Percentiles rank a stretch among this genome's conserved stretches.
Conservation (phyloP, 2,329 filamentous ascomycete species). For the Ophiostoma fasciatum region DNA sequence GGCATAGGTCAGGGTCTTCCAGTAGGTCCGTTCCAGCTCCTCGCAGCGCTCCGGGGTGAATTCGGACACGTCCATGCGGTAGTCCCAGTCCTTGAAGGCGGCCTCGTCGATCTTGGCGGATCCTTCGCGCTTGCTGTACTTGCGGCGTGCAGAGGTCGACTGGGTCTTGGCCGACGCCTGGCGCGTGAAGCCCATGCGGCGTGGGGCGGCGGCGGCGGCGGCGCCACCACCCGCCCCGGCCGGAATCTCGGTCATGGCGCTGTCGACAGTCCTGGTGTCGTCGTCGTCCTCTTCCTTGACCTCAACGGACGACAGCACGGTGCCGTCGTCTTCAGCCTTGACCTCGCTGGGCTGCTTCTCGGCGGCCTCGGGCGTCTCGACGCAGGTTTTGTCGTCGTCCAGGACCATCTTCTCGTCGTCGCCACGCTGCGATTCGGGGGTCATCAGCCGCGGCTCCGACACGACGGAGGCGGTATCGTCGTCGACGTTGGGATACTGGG, state of each 20-base stretch:
- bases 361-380: conserved; percentile 6
- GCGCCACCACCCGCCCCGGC: conserved; percentile 10
- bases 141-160: conserved; percentile 73
- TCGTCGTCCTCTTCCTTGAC: conserved; percentile 29
- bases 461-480: conserved; percentile 23
- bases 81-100: conserved; percentile 83
- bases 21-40: conserved; percentile 87
- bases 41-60: conserved; percentile 86
- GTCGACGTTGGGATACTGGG: conserved; percentile 19
- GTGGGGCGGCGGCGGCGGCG: conserved; percentile 9
- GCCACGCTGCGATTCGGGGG: conserved; percentile 35
- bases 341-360: conserved; percentile 1
- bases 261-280: conserved; percentile 14
- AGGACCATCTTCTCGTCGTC: conserved; percentile 15
- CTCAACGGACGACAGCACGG: conserved; percentile 33
- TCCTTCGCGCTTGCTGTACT: conserved; percentile 68
- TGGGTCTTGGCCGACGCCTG: conserved; percentile 46
- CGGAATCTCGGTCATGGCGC: conserved; percentile 15
- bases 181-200: conserved; percentile 34
- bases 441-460: conserved; percentile 39
- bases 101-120: conserved; percentile 75
- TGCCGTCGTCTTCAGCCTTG: conserved; percentile 21
- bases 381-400: conserved; percentile 11
- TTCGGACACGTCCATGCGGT: conserved; percentile 73
- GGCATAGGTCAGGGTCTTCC: conserved; percentile 94